Evolutionary conservation across 192 early-diverging fungal genomes (phyloP).

Genomic region (Phlyctochytrium planicorne): DNA sequence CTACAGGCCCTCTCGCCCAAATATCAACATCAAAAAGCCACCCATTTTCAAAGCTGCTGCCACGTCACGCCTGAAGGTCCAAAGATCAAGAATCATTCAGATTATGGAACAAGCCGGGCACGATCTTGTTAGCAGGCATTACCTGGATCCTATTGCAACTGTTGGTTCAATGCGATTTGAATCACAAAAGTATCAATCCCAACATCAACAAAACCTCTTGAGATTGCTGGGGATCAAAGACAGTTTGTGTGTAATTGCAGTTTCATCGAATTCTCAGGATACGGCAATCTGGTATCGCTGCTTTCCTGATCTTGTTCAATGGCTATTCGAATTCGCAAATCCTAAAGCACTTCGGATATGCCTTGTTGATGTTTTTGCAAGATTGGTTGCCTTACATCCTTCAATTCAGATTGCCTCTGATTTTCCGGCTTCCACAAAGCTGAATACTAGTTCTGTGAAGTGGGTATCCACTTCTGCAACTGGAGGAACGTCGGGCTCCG

Average conservation of each 20-base stretch:
- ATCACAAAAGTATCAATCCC: conserved; percentile 30
- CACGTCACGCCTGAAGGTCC: neutral
- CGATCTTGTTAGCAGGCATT: conserved; percentile 36
- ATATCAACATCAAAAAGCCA: neutral
- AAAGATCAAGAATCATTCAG: conserved; percentile 32
- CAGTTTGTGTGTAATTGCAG: conserved; percentile 59
- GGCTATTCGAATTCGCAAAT: conserved; percentile 55
- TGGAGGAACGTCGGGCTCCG: neutral
- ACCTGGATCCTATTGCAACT: conserved; percentile 28
- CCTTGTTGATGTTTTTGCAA: conserved; percentile 58
- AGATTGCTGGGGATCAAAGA: conserved; percentile 28
- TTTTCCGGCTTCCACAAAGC: conserved; percentile 39
- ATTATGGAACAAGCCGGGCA: conserved; percentile 41
- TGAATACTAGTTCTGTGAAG: conserved; percentile 44
- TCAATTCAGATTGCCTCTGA: conserved; percentile 58
- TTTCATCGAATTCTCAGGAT: conserved; percentile 57
- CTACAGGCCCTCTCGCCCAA: neutral
- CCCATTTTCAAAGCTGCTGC: neutral
- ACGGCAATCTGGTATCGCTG: conserved; percentile 65
- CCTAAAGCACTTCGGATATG: conserved; percentile 43
- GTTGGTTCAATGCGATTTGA: conserved; percentile 21
- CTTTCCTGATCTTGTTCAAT: conserved; percentile 65
- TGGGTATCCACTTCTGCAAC: conserved; percentile 3
- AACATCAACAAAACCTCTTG: conserved; percentile 31
- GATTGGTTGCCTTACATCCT: conserved; percentile 64